Percentiles rank a stretch among this genome's conserved stretches.
phyloP scores from a whole-genome alignment of 352 stramenopile genomes.

The Pythium dissimile region DNA sequence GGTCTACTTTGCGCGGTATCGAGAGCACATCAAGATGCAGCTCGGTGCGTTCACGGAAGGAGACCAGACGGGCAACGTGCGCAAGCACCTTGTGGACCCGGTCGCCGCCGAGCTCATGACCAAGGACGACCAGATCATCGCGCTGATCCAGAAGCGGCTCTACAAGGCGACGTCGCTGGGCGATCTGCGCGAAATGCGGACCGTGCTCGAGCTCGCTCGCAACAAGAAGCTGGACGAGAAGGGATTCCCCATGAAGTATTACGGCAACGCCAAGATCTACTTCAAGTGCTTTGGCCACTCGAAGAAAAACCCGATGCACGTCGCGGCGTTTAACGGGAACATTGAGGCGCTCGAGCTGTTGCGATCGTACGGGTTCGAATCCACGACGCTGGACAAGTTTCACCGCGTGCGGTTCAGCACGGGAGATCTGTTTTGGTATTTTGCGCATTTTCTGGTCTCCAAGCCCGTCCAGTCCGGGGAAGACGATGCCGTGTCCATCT shows the following conservation, averaged over 20 bases:
- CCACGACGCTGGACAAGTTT: conserved; percentile 76
- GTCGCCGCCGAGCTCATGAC: conserved; percentile 56
- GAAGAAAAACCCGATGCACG: conserved; percentile 77
- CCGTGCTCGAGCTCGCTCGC: conserved; percentile 52
- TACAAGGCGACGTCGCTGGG: conserved; percentile 71
- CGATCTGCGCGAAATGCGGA: conserved; percentile 59
- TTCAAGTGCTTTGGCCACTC: conserved; percentile 58
- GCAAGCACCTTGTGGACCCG: conserved; percentile 55
- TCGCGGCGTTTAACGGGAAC: conserved; percentile 74
- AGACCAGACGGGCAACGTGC: conserved; percentile 70
- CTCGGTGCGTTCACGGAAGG: conserved; percentile 78
- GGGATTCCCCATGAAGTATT: conserved; percentile 61
- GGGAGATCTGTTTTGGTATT: conserved; percentile 80
- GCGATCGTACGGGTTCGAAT: conserved; percentile 43
- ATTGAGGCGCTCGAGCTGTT: conserved; percentile 63
- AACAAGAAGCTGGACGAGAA: conserved; percentile 35
- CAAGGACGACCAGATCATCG: conserved; percentile 47
- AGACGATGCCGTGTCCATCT: conserved; percentile 68
- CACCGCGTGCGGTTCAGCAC: conserved; percentile 74
- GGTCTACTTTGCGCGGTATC: conserved; percentile 69
- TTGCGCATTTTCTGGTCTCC: conserved; percentile 66
- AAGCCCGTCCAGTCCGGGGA: conserved; percentile 46
- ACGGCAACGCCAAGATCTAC: conserved; percentile 44
- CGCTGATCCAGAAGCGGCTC: conserved; percentile 56
- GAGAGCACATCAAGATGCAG: conserved; percentile 84